A percentile compares a stretch with the other conserved stretches of the same genome.
Conservation (phyloP, 257 asterid genomes). For the Fraxinus quadrangulata region DNA sequence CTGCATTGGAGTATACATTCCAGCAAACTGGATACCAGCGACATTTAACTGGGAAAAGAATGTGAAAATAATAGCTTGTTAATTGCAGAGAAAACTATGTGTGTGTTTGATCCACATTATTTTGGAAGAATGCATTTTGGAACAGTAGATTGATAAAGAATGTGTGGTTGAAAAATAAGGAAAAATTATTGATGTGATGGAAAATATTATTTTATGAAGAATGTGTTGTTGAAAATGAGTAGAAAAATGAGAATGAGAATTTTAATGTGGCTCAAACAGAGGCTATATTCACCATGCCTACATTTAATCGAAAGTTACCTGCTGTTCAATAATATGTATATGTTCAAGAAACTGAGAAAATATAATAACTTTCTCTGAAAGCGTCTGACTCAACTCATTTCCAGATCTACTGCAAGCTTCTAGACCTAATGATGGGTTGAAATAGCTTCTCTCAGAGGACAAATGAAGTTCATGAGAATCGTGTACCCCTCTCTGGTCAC, state of each 20-base stretch:
- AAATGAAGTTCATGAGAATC: conserved; percentile 29
- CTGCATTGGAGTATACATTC: conserved; percentile 96
- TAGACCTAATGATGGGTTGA: conserved; percentile 26
- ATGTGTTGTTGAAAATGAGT: too few relatives aligned
- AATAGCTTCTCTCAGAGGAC: conserved; percentile 28
- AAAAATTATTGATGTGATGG: too few relatives aligned
- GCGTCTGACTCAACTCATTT: conserved; percentile 32
- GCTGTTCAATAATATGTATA: conserved; percentile 89
- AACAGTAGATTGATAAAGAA: too few relatives aligned
- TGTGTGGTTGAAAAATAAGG: too few relatives aligned
- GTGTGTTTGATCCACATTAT: too few relatives aligned
- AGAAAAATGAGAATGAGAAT: too few relatives aligned
- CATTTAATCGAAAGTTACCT: conserved; percentile 51
- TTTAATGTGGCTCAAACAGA: too few relatives aligned
- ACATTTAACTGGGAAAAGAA: conserved; percentile 53
- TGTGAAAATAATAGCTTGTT: conserved; percentile 22
- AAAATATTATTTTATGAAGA: too few relatives aligned
- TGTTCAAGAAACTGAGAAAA: conserved; percentile 99
- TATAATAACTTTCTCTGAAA: conserved; percentile 77
- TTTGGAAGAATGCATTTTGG: too few relatives aligned
- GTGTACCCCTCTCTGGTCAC: conserved; percentile 34
- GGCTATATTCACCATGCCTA: conserved; percentile 22
- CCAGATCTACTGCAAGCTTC: conserved; percentile 33
- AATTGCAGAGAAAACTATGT: conserved; percentile 30
- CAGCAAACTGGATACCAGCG: conserved; percentile 77